Conservation (phyloP, 1,284 basidiomycete genomes). For the Puccinia triticina region DNA sequence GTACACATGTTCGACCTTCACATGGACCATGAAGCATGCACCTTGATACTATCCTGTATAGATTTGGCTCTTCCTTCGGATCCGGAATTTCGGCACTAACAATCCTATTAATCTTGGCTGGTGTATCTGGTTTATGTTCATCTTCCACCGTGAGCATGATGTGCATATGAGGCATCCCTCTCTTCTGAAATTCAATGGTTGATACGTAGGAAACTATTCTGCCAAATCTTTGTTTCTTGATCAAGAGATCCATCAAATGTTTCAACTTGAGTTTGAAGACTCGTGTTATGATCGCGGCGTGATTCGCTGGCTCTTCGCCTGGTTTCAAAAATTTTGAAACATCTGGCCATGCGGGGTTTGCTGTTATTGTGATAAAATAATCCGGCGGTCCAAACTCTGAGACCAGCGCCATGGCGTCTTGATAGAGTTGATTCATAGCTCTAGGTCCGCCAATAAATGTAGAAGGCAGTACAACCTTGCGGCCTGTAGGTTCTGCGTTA, state of each 20-base stretch:
- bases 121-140: not conserved
- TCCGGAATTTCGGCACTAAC: constrained; percentile 64
- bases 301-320: not conserved
- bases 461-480: constrained; percentile 59
- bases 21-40: constrained; percentile 66
- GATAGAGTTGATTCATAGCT: constrained; percentile 61
- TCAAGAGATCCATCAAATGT: not conserved
- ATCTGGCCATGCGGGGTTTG: constrained; percentile 60
- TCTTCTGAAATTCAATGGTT: constrained; percentile 23
- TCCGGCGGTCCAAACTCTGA: constrained; percentile 58
- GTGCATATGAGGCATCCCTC: not conserved
- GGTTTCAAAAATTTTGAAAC: not conserved
- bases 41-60: constrained; percentile 60
- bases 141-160: not conserved
- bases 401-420: constrained; percentile 61
- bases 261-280: not conserved
- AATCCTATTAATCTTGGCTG: constrained; percentile 61
- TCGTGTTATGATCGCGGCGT: not conserved
- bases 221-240: not conserved
- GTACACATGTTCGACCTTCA: constrained; percentile 5
- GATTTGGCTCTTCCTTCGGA: constrained; percentile 59
- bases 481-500: constrained; percentile 3
- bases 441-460: constrained; percentile 60
- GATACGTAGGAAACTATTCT: not conserved
- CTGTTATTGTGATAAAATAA: constrained; percentile 62